Percentiles rank a stretch among this genome's conserved stretches.
Evolutionary conservation across 345 rosid species (phyloP).

Genomic region (Camelina sativa): DNA sequence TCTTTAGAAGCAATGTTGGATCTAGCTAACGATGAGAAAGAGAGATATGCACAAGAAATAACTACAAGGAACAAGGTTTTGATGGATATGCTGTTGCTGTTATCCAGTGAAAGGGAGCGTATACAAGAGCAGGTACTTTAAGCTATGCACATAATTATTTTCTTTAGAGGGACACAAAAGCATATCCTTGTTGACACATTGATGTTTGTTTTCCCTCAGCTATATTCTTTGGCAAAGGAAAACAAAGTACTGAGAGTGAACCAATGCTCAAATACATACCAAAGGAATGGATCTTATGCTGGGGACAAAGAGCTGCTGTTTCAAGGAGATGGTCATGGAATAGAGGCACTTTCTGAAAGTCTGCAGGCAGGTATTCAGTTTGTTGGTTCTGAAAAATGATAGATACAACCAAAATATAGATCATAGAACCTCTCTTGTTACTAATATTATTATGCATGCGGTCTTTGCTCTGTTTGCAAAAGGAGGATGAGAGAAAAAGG

Average conservation of each 20-base stretch:
- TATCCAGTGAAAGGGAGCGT: slow-evolving; percentile 77
- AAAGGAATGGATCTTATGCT: slow-evolving; percentile 24
- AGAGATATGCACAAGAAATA: slow-evolving; percentile 67
- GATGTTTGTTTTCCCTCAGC: slow-evolving; percentile 56
- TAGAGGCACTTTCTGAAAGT: slow-evolving; percentile 42
- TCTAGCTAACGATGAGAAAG: slow-evolving; percentile 55
- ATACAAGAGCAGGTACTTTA: slow-evolving; percentile 73
- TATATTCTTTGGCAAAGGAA: slow-evolving; percentile 57
- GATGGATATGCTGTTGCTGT: slow-evolving; percentile 72
- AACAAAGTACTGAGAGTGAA: slow-evolving; percentile 55
- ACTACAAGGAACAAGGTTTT: slow-evolving; percentile 58
- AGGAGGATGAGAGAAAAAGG: slow-evolving; percentile 39
- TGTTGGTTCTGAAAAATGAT: slow-evolving; percentile 20
- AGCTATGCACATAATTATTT: slow-evolving; percentile 1
- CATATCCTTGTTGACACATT: slow-evolving; percentile 14
- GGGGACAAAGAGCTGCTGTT: slow-evolving; percentile 43
- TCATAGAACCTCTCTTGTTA: slow-evolving; percentile 7
- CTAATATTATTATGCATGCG: slow-evolving; percentile 32
- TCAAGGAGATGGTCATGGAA: slow-evolving; percentile 45
- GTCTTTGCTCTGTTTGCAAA: slow-evolving; percentile 21
- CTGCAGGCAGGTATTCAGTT: slow-evolving; percentile 62
- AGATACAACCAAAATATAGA: neutral
- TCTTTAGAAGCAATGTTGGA: slow-evolving; percentile 63
- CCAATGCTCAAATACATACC: slow-evolving; percentile 43
- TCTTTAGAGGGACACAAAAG: slow-evolving; percentile 12